These are phyloP conservation scores for Medicago arabica DNA, from an alignment of 306 rosid species.

Conservation along the genomic window DNA sequence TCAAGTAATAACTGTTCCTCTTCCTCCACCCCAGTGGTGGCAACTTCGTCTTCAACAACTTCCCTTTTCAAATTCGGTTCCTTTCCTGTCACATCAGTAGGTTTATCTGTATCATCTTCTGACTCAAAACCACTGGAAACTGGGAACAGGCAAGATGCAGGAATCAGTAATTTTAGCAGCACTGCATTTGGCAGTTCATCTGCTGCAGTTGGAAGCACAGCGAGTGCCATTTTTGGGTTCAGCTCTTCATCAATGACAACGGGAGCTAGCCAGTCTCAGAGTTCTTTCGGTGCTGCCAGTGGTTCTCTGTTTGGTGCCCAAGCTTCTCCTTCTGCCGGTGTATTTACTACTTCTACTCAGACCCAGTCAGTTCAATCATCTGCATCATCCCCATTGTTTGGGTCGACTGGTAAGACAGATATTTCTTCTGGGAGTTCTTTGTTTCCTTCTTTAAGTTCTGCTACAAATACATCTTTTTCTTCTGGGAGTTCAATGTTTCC, in stretches of 20 bases:
- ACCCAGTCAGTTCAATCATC: constrained; percentile 60
- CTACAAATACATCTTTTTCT: constrained; percentile 50
- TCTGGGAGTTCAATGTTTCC: constrained; percentile 64
- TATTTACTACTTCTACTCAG: constrained; percentile 55
- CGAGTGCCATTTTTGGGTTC: constrained; percentile 56
- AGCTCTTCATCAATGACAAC: constrained; percentile 59
- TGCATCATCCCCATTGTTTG: constrained; percentile 53
- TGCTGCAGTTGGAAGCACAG: constrained; percentile 50
- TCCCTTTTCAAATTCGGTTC: constrained; percentile 57
- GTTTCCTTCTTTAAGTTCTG: constrained; percentile 56
- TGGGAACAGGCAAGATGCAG: constrained; percentile 55
- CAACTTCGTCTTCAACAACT: constrained; percentile 51
- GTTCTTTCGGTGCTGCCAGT: constrained; percentile 40
- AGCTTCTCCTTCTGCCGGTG: constrained; percentile 52
- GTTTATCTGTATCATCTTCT: constrained; percentile 46
- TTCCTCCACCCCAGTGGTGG: constrained; percentile 41
- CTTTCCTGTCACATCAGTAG: constrained; percentile 42
- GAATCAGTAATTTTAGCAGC: constrained; percentile 49
- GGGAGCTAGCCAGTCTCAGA: constrained; percentile 52
- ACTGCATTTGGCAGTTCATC: constrained; percentile 50
- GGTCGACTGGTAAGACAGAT: constrained; percentile 52
- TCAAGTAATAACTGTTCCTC: constrained; percentile 39
- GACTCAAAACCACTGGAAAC: constrained; percentile 44
- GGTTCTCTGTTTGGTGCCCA: constrained; percentile 50
- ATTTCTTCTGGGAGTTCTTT: constrained; percentile 59